Base-by-base conservation (phyloP, 495 filamentous ascomycete species). In the Usnea hakonensis region DNA sequence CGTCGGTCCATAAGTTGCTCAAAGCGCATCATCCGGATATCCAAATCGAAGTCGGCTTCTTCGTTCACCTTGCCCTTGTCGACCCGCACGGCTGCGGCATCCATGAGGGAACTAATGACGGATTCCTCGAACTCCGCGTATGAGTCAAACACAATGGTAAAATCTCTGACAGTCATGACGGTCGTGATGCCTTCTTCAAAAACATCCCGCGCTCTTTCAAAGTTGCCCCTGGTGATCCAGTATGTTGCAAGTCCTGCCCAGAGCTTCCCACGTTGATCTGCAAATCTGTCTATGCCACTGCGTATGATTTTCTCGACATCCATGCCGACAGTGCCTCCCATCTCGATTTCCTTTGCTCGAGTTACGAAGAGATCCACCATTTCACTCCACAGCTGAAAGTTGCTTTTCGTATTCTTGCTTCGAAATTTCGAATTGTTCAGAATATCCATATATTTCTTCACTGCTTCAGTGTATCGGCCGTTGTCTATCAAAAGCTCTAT, bases 161-260 rank as follows among this genome's bases (percentile, higher is more conserved):
- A 99, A 75, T 99, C 95, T 57, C 95, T 85, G n/a, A 97, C 91
- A 5, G 95, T 99, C 93, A 97, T 96, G 61, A 97, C 95, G 1
- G 94, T 97, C 33, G 90, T 96, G 65, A 97, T 90, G 52, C 91
- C 95, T 75, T 97, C 92, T 75, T 99, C 95, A 67, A 96, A 97
- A 26, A 95, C 81, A 74, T 99, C 94, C 65, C 94, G 78, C 0
- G 94, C 91, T 67, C 82, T 83, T 70, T 99, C 95, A 69, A 96
- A 97, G 66, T 89, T 90, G 36, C 91, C 91, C 68, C 85, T 88
- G 19, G 87, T 92, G 70, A 93, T 95, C 91, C 92, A 97, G 72
- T 99, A 99, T 16, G 94, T 95, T 43, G 94, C 95, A 55, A 99
- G 74, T 23, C 91, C 92, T 57, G 87, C 90, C 94, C 95, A 97